Conservation (phyloP, 495 filamentous ascomycete species). For the Podospora conica region DNA sequence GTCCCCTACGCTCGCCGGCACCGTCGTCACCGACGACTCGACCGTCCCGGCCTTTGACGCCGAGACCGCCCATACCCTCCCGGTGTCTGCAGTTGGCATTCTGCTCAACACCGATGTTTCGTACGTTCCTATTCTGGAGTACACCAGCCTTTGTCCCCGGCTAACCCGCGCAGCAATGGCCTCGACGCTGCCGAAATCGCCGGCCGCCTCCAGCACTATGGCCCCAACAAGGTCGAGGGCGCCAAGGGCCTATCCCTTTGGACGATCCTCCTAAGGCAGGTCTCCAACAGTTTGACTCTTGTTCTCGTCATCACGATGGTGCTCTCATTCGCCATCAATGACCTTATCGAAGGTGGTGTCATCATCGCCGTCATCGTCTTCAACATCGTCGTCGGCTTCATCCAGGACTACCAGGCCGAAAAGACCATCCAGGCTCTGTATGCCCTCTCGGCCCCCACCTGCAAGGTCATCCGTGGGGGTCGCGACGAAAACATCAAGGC, state of each 20-base stretch:
- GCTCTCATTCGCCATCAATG: slow-evolving; percentile 70
- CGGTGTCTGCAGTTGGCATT: slow-evolving; percentile 22
- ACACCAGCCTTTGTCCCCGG: not conserved
- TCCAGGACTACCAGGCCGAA: slow-evolving; percentile 81
- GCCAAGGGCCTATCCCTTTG: slow-evolving; percentile 46
- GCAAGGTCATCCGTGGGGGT: slow-evolving; percentile 67
- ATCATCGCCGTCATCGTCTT: slow-evolving; percentile 76
- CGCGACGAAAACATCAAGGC: slow-evolving; percentile 54
- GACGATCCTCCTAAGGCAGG: slow-evolving; percentile 51
- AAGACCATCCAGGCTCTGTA: slow-evolving; percentile 79
- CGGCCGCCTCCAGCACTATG: slow-evolving; percentile 41
- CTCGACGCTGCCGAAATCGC: slow-evolving; percentile 35
- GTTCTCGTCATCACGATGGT: slow-evolving; percentile 73
- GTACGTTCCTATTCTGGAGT: not conserved
- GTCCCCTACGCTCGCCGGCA: slow-evolving; percentile 24
- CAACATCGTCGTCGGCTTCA: slow-evolving; percentile 66
- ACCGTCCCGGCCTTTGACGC: slow-evolving; percentile 11
- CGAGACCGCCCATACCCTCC: slow-evolving; percentile 23
- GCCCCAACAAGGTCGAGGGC: slow-evolving; percentile 47
- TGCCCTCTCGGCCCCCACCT: slow-evolving; percentile 70
- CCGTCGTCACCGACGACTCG: slow-evolving; percentile 15
- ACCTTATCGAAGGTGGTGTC: slow-evolving; percentile 81
- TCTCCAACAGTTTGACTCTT: slow-evolving; percentile 47
- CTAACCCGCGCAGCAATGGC: slow-evolving; percentile 28
- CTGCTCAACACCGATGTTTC: slow-evolving; percentile 23